A percentile compares a stretch with the other conserved stretches of the same genome.
Evolutionary conservation across 2,329 filamentous ascomycete genomes (phyloP).

Genomic region (Elsinoe arachidis): DNA sequence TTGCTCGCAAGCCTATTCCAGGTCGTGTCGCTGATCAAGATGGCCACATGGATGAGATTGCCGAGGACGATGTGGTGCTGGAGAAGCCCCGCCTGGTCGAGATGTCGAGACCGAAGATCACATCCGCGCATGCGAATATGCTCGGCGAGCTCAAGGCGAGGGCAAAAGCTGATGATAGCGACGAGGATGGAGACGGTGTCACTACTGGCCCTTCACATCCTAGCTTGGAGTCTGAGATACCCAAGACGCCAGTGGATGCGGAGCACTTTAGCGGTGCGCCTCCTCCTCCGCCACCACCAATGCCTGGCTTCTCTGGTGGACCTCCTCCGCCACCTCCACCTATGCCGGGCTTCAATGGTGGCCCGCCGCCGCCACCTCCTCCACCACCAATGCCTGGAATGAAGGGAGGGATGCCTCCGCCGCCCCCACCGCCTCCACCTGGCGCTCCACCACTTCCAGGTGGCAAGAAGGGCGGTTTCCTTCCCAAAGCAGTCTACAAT

Average conservation of each 20-base stretch:
- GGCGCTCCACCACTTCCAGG: conserved; percentile 56
- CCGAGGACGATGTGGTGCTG: conserved; percentile 56
- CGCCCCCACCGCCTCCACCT: conserved; percentile 53
- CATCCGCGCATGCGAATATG: conserved; percentile 34
- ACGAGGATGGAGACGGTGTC: conserved; percentile 61
- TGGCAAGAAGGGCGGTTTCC: conserved; percentile 58
- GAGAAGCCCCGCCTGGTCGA: conserved; percentile 75
- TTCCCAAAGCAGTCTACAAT: conserved; percentile 53
- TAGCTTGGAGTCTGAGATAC: conserved; percentile 62
- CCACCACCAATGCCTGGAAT: conserved; percentile 43
- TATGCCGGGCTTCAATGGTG: conserved; percentile 34
- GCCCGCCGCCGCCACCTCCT: conserved; percentile 34
- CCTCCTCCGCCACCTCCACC: conserved; percentile 33
- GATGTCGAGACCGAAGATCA: conserved; percentile 62
- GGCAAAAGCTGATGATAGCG: conserved; percentile 66
- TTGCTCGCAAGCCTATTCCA: conserved; percentile 30
- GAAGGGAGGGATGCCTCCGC: conserved; percentile 43
- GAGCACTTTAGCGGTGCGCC: conserved; percentile 38
- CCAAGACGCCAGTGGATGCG: conserved; percentile 55
- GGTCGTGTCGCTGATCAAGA: conserved; percentile 27
- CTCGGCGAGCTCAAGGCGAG: conserved; percentile 61
- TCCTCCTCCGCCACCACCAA: conserved; percentile 31
- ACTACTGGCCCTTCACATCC: conserved; percentile 69
- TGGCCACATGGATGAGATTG: conserved; percentile 40
- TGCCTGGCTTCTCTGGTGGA: conserved; percentile 35